Conservation (phyloP, 2,329 filamentous ascomycete genomes). For the Aspergillus cejpii region DNA sequence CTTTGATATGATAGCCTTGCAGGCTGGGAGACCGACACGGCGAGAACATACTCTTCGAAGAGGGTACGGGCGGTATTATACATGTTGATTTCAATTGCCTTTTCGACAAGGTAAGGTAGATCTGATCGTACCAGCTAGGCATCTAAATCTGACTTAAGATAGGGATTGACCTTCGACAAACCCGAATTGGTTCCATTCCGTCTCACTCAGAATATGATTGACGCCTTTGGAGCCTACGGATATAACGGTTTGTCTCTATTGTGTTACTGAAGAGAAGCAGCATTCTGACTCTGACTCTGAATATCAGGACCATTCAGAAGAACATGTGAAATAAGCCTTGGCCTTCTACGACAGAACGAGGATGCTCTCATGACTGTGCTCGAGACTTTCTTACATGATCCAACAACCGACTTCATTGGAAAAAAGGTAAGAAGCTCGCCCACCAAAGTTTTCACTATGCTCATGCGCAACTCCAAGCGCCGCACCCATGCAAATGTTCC, state of each 20-base stretch:
- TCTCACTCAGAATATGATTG: conserved; percentile 96
- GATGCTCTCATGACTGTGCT: conserved; percentile 96
- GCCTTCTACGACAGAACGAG: conserved; percentile 79
- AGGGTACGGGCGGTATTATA: conserved; percentile 86
- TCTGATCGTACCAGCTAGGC: not conserved
- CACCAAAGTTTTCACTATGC: not conserved
- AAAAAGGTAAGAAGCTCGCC: conserved; percentile 49
- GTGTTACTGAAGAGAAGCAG: not conserved
- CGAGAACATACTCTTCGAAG: conserved; percentile 92
- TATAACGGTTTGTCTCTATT: conserved; percentile 57
- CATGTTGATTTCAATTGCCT: conserved; percentile 99
- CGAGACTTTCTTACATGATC: conserved; percentile 95
- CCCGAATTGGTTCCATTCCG: conserved; percentile 94
- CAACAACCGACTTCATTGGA: conserved; percentile 84
- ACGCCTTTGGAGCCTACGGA: conserved; percentile 91
- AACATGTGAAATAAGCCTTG: conserved; percentile 80
- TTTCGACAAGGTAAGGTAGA: conserved; percentile 67
- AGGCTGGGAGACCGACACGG: conserved; percentile 88
- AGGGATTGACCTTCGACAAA: conserved; percentile 83
- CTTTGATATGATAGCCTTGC: conserved; percentile 7
- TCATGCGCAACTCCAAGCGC: conserved; percentile 34
- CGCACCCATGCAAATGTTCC: conserved; percentile 50
- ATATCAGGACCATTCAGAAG: conserved; percentile 68
- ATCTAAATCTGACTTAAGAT: conserved; percentile 9
- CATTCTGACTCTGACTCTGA: conserved; percentile 1